These are phyloP conservation scores for Mycosphaerella sp. DNA, from an alignment of 2,329 filamentous ascomycete species.

Conservation along the genomic window DNA sequence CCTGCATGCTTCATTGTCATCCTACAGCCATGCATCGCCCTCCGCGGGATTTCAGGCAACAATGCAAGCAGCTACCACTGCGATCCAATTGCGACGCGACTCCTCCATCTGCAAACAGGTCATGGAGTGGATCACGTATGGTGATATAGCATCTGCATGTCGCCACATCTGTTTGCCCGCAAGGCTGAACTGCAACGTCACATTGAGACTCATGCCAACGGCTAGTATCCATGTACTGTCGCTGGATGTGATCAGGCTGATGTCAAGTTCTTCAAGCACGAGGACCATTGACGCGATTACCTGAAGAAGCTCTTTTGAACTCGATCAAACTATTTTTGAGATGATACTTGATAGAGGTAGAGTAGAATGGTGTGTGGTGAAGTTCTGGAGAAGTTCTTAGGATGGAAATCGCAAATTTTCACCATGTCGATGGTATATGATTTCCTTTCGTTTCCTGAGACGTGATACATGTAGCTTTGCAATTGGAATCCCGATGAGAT, in stretches of 20 bases:
- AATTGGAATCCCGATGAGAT: too few species aligned
- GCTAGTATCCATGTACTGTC: conserved; percentile 12
- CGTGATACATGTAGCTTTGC: too few species aligned
- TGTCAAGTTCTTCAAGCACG: conserved; percentile 10
- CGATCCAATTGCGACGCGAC: neutral
- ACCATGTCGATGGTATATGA: too few species aligned
- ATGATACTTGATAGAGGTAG: too few species aligned
- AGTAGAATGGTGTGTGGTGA: too few species aligned
- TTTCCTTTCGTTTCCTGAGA: too few species aligned
- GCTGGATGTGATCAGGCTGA: conserved; percentile 7
- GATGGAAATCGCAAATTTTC: too few species aligned
- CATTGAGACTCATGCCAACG: conserved; percentile 17
- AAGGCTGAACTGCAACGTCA: conserved; percentile 24
- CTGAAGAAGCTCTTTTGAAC: conserved; percentile 10
- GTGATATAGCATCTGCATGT: conserved; percentile 20
- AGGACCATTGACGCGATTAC: conserved; percentile 12
- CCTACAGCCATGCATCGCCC: neutral
- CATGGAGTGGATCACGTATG: conserved; percentile 6
- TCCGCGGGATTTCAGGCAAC: neutral
- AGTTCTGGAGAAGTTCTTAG: too few species aligned
- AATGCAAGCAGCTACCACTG: neutral
- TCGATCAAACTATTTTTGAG: too few species aligned
- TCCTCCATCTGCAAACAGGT: neutral
- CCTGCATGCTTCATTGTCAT: neutral
- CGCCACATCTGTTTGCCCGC: conserved; percentile 18